phyloP scores from a whole-genome alignment of 306 rosid species.

The Inga leiocalycina region DNA sequence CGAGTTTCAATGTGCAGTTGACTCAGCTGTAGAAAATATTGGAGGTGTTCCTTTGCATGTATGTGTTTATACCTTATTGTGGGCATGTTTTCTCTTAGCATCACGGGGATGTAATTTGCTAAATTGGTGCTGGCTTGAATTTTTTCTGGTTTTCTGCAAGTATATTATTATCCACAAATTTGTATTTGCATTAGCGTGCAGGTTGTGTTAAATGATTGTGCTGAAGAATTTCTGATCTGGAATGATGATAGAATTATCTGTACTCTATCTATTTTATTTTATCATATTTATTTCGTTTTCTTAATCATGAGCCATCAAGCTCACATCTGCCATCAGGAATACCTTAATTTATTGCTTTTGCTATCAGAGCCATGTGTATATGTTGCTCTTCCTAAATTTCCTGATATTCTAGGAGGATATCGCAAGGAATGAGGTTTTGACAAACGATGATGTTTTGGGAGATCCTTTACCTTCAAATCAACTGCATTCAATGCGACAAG shows the following conservation, averaged over 20 bases:
- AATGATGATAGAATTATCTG: conserved; percentile 16
- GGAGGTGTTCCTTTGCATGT: conserved; percentile 66
- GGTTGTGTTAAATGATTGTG: conserved; percentile 13
- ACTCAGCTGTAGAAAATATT: conserved; percentile 58
- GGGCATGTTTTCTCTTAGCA: conserved; percentile 10
- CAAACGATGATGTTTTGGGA: conserved; percentile 92
- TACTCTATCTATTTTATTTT: conserved; percentile 16
- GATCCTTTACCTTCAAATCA: conserved; percentile 84
- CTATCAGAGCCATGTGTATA: conserved; percentile 17
- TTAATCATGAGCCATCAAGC: neutral
- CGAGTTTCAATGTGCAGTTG: conserved; percentile 65
- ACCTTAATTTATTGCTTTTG: conserved; percentile 20
- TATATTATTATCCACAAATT: conserved; percentile 16
- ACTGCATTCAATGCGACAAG: conserved; percentile 70
- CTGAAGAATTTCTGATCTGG: conserved; percentile 19
- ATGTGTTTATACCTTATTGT: conserved; percentile 29
- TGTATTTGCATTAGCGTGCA: conserved; percentile 5
- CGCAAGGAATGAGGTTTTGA: conserved; percentile 53
- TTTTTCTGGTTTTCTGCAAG: conserved; percentile 18
- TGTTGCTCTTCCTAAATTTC: conserved; percentile 30
- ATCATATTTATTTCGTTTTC: conserved; percentile 8
- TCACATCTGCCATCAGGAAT: neutral
- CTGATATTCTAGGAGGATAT: conserved; percentile 60
- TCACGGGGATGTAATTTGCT: conserved; percentile 25
- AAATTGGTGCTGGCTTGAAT: conserved; percentile 23